A percentile compares a stretch with the other conserved stretches of the same genome.
These are phyloP conservation scores for Chlamydomonas sp. DNA, from an alignment of 139 green algal genomes.

Conservation along the genomic window DNA sequence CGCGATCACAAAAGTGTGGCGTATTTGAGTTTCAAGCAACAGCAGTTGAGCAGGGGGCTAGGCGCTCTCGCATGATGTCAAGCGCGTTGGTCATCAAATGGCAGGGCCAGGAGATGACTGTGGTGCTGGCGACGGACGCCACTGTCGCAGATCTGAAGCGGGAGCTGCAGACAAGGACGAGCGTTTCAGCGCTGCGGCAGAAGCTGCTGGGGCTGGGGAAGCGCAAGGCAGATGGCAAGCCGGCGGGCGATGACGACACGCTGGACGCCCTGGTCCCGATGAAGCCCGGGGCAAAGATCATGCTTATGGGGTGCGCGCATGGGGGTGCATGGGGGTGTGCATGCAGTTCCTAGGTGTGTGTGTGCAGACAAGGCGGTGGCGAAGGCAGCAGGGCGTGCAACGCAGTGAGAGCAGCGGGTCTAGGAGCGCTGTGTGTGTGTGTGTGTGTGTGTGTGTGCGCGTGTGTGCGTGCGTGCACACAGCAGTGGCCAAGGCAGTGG, in stretches of 20 bases:
- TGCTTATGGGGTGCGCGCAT: slow-evolving; percentile 65
- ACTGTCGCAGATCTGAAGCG: slow-evolving; percentile 19
- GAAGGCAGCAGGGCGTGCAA: too few species aligned
- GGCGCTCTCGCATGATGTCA: too few species aligned
- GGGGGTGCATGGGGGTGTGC: slow-evolving; percentile 9
- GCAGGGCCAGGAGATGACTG: background rate
- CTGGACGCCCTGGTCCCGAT: slow-evolving; percentile 47
- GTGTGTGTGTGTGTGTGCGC: background rate
- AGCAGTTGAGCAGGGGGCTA: too few species aligned
- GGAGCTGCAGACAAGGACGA: slow-evolving; percentile 11
- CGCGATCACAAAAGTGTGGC: too few species aligned
- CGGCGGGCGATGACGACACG: slow-evolving; percentile 36
- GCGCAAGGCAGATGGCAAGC: slow-evolving; percentile 44
- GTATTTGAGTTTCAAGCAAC: too few species aligned
- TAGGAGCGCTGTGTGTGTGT: too few species aligned
- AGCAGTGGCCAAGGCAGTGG: too few species aligned
- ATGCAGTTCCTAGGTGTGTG: background rate
- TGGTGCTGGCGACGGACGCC: background rate
- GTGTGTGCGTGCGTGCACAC: background rate
- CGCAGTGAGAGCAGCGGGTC: too few species aligned
- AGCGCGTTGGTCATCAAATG: too few species aligned
- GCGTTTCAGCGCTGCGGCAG: slow-evolving; percentile 16
- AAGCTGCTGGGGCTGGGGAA: slow-evolving; percentile 80
- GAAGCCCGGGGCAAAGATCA: slow-evolving; percentile 64
- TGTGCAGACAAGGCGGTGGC: background rate